Evolutionary conservation across 257 asterid species (phyloP).

Genomic region (Jacaranda copaia): DNA sequence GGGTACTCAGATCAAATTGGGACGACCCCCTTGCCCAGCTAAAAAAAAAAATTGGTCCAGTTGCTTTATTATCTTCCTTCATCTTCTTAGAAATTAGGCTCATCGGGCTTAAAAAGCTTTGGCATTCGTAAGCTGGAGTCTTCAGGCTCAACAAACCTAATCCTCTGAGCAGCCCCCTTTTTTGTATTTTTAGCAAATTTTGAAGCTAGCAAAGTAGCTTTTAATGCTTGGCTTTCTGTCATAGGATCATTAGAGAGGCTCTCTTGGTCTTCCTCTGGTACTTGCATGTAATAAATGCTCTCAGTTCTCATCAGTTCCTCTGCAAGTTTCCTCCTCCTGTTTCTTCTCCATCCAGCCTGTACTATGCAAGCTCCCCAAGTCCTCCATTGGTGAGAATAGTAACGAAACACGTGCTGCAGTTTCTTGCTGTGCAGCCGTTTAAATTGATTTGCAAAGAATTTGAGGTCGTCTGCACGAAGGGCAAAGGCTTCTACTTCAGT

Average conservation of each 20-base stretch:
- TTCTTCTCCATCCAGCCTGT: conserved; percentile 73
- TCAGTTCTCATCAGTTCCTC: conserved; percentile 67
- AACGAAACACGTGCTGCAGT: conserved; percentile 80
- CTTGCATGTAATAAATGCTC: conserved; percentile 45
- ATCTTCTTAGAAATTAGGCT: conserved; percentile 58
- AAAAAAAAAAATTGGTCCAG: too few relatives aligned
- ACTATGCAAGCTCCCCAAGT: conserved; percentile 88
- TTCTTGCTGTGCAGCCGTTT: conserved; percentile 84
- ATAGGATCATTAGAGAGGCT: background rate
- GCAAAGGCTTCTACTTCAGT: conserved; percentile 87
- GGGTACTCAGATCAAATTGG: too few relatives aligned
- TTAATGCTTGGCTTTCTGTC: conserved; percentile 36
- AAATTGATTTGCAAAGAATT: conserved; percentile 76
- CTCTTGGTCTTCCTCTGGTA: conserved; percentile 32
- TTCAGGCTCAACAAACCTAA: conserved; percentile 43
- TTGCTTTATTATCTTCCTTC: background rate
- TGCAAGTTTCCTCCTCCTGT: conserved; percentile 55
- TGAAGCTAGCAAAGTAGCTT: conserved; percentile 67
- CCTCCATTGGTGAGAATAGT: conserved; percentile 90
- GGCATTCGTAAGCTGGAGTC: conserved; percentile 63
- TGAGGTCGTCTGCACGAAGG: conserved; percentile 80
- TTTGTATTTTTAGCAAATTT: conserved; percentile 72
- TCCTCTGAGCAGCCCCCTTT: conserved; percentile 51
- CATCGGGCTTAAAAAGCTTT: conserved; percentile 75
- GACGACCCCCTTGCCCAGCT: too few relatives aligned